These are phyloP conservation scores for Fusarium bactridioides DNA, from an alignment of 2,329 filamentous ascomycete species.

Conservation along the genomic window DNA sequence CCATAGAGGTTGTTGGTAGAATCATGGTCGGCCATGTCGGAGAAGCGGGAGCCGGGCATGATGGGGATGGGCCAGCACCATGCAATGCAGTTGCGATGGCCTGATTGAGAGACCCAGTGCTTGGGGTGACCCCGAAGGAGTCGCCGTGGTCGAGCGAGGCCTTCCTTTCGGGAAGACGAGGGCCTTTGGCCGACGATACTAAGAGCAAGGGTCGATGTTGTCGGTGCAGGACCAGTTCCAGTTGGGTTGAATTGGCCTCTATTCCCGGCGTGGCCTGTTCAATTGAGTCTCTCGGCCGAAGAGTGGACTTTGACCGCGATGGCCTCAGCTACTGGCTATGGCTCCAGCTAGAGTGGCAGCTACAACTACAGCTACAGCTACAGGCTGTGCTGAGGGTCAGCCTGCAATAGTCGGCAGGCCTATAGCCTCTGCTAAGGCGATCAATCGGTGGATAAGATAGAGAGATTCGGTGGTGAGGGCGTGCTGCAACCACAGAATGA, in stretches of 20 bases:
- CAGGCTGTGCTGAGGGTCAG: slow-evolving; percentile 3
- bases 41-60: slow-evolving; percentile 42
- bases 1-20: slow-evolving; percentile 53
- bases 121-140: slow-evolving; percentile 33
- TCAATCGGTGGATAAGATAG: slow-evolving; percentile 8
- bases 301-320: slow-evolving; percentile 24
- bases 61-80: slow-evolving; percentile 39
- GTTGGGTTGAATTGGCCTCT: slow-evolving; percentile 14
- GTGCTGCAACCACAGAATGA: slow-evolving; percentile 11
- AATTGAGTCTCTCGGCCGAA: slow-evolving; percentile 7
- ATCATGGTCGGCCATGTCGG: slow-evolving; percentile 52
- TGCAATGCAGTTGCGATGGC: slow-evolving; percentile 44
- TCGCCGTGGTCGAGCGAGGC: slow-evolving; percentile 34
- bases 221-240: not conserved
- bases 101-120: slow-evolving; percentile 38
- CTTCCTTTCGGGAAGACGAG: slow-evolving; percentile 36
- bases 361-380: slow-evolving; percentile 5
- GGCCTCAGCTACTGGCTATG: slow-evolving; percentile 4
- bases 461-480: slow-evolving; percentile 15
- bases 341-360: not conserved
- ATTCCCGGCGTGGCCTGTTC: slow-evolving; percentile 5
- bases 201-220: slow-evolving; percentile 18
- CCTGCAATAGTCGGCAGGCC: slow-evolving; percentile 1
- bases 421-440: slow-evolving; percentile 7
- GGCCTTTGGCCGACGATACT: slow-evolving; percentile 25